Base-by-base conservation (phyloP, 768 basidiomycete genomes). In the Lentinus tigrinus region DNA sequence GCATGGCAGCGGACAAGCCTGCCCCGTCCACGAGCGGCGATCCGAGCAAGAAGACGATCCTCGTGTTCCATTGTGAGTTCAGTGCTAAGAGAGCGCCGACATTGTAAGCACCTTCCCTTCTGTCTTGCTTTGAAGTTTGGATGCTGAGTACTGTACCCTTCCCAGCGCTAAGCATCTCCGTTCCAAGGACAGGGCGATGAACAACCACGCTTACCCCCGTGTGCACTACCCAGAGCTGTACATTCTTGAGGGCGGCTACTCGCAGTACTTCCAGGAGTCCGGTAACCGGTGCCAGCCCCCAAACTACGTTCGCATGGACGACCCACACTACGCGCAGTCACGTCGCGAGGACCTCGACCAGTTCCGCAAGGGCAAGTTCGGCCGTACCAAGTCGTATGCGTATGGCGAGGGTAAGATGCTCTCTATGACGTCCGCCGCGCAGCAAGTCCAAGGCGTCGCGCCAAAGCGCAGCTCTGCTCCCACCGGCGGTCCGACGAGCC, bases 41-140 rank as follows among this genome's bases (percentile, higher is more conserved):
- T 63, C 54, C 72, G 0, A 75, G 76, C 14, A 82, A 80, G 72
- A 95, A 95, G 76, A 94, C 89, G 1, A 76, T 98, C 31, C 74
- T 98, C 40, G 81, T 99, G 46, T 98, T 99, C 80, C 97, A 99
- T 69, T 99, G 97, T 77, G 97, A 99, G 74, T 98, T 98, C 69
- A 95, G 92, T 63, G 88, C 84, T 17, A 97, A 97, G 74, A 81
- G 97, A 42, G 97, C 95, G 0, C 97, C 97, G 1, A 96, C 96
- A 9, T 93, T 96, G 95, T 95, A 71, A 75, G 85, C 81, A 37
- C 9, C 21, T 38, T 28, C n/a, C 42, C 23, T 43, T 44, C 11
- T 6, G 36, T 31, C 11, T 24, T 7, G 31, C 36, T 42, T 36
- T 11, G 11, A 21, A n/a, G 34, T 42, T 28, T 9, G 38, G 27